Base-by-base conservation (phyloP, 441 rosid species). In the Syzygium syzygioides region DNA sequence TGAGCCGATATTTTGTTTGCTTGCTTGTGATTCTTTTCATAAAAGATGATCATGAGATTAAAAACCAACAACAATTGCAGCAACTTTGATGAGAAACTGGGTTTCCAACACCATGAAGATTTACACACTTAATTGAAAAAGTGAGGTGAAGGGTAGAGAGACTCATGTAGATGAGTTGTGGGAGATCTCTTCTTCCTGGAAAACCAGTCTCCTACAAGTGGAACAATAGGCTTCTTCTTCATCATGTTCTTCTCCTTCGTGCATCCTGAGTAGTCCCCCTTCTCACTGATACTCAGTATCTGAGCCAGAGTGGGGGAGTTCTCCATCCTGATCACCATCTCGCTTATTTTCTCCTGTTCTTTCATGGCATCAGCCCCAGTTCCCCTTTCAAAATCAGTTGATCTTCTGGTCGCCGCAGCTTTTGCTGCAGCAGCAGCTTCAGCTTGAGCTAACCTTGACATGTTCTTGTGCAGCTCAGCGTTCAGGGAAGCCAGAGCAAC, bases 201-300 rank as follows among this genome's bases (percentile, higher is more conserved):
- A 88, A 96, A 89, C 86, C 95, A 91, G 79, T 96, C 97, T 55
- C 95, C 95, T 60, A 96, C 92, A 8, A 96, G 95, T 79, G 99
- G 99, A 89, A 97, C 92, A 4, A 96, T 93, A 26, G 99, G 99
- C 91, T 96, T 97, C 95, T 94, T 94, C 94, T 94, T 94, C 92
- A 25, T 87, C 92, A 15, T 53, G 41, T 64, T 89, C 87, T 87
- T 91, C 91, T 91, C 93, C 26, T 87, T 93, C 59, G 87, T 87
- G 9, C 89, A 92, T 9, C 88, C 92, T 53, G 87, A 90, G 87
- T 89, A 90, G 30, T 86, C 93, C 50, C 86, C 89, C 57, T 86
- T 90, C 19, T 93, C 93, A 9, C 91, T 93, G 76, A 92, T 90
- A 86, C 91, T 96, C 91, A 96, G 90, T 89, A 95, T 95, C 84